phyloP scores from a whole-genome alignment of 2,329 filamentous ascomycete species.

The Fusarium kyushuense region DNA sequence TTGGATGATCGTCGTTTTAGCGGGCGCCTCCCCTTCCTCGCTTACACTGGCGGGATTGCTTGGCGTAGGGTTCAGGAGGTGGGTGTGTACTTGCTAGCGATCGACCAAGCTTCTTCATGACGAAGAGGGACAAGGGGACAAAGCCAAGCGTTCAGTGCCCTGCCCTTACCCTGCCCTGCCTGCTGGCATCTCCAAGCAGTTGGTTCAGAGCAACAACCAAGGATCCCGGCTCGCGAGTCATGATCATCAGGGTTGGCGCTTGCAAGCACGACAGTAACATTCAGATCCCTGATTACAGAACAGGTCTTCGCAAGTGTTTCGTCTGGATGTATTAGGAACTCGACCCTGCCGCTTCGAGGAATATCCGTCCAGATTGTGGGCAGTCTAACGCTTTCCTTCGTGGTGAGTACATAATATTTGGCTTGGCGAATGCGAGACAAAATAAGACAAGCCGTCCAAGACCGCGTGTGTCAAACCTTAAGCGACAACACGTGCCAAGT shows the following conservation, averaged over 20 bases:
- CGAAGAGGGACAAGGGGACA: conserved; percentile 35
- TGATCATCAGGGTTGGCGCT: conserved; percentile 25
- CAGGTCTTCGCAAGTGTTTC: conserved; percentile 25
- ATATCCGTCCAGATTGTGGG: conserved; percentile 7
- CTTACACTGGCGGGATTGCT: conserved; percentile 46
- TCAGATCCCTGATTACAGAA: conserved; percentile 9
- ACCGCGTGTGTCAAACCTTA: conserved; percentile 45
- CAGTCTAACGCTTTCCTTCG: conserved; percentile 16
- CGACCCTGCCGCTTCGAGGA: conserved; percentile 14
- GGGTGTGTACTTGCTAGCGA: conserved; percentile 34
- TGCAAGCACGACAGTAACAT: conserved; percentile 20
- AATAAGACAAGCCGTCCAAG: conserved; percentile 31
- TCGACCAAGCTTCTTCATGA: conserved; percentile 46
- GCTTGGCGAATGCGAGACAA: conserved; percentile 38
- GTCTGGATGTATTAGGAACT: conserved; percentile 11
- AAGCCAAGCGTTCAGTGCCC: conserved; percentile 39
- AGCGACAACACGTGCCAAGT: conserved; percentile 47
- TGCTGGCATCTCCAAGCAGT: conserved; percentile 24
- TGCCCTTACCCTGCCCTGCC: conserved; percentile 32
- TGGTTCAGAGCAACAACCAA: conserved; percentile 36
- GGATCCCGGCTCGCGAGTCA: conserved; percentile 34
- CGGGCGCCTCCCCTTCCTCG: conserved; percentile 49
- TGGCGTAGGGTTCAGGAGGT: conserved; percentile 39
- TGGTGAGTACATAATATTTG: conserved; percentile 9
- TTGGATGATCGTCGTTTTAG: conserved; percentile 49